Percentiles rank a stretch among this genome's conserved stretches.
Conservation (phyloP, 768 basidiomycete species). For the Amanita phalloides region DNA sequence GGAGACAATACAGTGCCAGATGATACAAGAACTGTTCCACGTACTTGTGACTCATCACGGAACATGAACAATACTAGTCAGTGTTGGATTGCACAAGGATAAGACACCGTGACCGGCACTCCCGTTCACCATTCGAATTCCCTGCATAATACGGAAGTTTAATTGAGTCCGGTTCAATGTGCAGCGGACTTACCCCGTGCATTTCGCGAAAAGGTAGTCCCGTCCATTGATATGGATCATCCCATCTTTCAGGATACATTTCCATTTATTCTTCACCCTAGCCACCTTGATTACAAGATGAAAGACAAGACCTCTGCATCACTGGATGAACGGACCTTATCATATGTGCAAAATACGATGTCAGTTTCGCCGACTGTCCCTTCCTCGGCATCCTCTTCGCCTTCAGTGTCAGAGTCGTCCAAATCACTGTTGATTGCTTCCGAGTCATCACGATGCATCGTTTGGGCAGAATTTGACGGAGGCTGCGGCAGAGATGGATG, state of each 20-base stretch:
- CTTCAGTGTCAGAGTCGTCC: constrained; percentile 88
- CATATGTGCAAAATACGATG: constrained; percentile 96
- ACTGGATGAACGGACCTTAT: constrained; percentile 58
- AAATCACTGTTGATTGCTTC: constrained; percentile 96
- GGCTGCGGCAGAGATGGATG: constrained; percentile 75
- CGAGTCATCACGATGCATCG: constrained; percentile 32
- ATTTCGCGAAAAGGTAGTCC: constrained; percentile 96
- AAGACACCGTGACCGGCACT: neutral
- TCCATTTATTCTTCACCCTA: constrained; percentile 99
- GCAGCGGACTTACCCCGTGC: constrained; percentile 65
- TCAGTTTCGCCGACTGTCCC: constrained; percentile 69
- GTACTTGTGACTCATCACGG: neutral
- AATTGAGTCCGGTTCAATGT: neutral
- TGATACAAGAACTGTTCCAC: neutral
- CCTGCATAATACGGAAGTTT: constrained; percentile 12
- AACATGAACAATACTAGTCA: neutral
- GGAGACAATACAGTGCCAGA: neutral
- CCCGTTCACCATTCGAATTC: constrained; percentile 35
- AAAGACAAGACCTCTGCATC: constrained; percentile 1
- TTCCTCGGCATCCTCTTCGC: constrained; percentile 76
- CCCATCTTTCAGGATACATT: constrained; percentile 94
- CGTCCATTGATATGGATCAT: constrained; percentile 96
- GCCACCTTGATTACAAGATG: constrained; percentile 55
- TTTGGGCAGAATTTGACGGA: constrained; percentile 18
- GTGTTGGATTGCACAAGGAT: neutral